Base-by-base conservation (phyloP, 495 filamentous ascomycete genomes). In the Hyaloscypha finlandica region DNA sequence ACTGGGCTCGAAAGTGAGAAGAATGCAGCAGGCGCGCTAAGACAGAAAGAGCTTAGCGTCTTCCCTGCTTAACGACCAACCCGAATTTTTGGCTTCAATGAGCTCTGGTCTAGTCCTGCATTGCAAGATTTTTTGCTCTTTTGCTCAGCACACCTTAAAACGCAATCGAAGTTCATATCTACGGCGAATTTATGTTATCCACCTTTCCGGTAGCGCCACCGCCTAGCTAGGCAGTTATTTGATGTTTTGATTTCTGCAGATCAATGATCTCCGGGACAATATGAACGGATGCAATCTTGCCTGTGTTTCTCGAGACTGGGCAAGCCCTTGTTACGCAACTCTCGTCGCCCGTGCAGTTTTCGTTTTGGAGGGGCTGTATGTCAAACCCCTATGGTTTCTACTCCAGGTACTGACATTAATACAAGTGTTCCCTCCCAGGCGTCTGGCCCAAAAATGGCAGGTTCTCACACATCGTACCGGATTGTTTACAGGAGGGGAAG, bases 271-370 rank as follows among this genome's bases (percentile, higher is more conserved):
- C 42, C 11, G 55, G 55, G 59, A 63, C 65, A 67, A 63, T 56
- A 70, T 69, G 67, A 68, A 71, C 69, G 71, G 68, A 74, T 74
- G 71, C 71, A 71, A 71, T 70, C 66, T 62, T 52, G 65, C 62
- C 57, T 63, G 45, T 63, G 32, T 65, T 37, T 58, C 61, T 69
- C 53, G 64, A 67, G 48, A 74, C 59, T 68, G 59, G 67, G 63
- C 58, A 63, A 25, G n/a, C 52, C 60, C 61, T 61, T 55, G 32
- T 25, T 57, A 39, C 51, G 35, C 59, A 37, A 11, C 31, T 54
- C 67, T 25, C 19, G 19, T 31, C 30, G 59, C 20, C 52, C 35
- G 32, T 35, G 20, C 30, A 39, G 42, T 39, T 9, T 39, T 63
- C n/a, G n/a, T 11, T 30, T 5, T 42, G 12, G 58, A 61, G 58